These are phyloP conservation scores for Chalciporus piperatus DNA, from an alignment of 768 basidiomycete genomes.

Conservation along the genomic window DNA sequence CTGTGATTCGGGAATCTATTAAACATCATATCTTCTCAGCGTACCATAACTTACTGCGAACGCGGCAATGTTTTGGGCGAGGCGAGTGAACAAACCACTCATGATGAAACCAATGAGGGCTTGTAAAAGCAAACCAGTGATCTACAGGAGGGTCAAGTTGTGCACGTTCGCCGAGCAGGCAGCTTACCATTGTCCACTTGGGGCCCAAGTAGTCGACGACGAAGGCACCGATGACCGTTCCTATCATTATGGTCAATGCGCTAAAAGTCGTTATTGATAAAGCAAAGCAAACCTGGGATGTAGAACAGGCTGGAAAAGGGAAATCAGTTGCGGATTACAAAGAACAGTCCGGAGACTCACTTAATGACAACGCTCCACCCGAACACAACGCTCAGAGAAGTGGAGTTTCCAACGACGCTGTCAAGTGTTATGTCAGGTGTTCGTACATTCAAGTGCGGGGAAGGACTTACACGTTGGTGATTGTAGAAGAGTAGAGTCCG, in stretches of 20 bases:
- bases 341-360: slow-evolving; percentile 37
- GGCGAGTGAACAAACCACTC: slow-evolving; percentile 71
- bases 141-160: slow-evolving; percentile 37
- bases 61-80: slow-evolving; percentile 63
- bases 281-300: slow-evolving; percentile 46
- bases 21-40: not conserved
- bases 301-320: slow-evolving; percentile 50
- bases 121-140: slow-evolving; percentile 63
- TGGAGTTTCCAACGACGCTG: slow-evolving; percentile 57
- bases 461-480: slow-evolving; percentile 55
- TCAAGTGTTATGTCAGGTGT: slow-evolving; percentile 1
- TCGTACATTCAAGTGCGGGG: not conserved
- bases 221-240: slow-evolving; percentile 71
- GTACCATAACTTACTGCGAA: slow-evolving; percentile 55
- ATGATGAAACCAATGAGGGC: slow-evolving; percentile 84
- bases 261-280: not conserved
- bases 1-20: slow-evolving; percentile 27
- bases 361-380: slow-evolving; percentile 88
- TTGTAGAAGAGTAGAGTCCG: slow-evolving; percentile 75
- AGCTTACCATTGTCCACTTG: slow-evolving; percentile 65
- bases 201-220: slow-evolving; percentile 74
- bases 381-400: slow-evolving; percentile 58
- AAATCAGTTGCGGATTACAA: slow-evolving; percentile 1
- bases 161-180: not conserved
- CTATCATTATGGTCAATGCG: slow-evolving; percentile 23